Evolutionary conservation across 768 basidiomycete genomes (phyloP).

Genomic region (Phlebiopsis gigantea): DNA sequence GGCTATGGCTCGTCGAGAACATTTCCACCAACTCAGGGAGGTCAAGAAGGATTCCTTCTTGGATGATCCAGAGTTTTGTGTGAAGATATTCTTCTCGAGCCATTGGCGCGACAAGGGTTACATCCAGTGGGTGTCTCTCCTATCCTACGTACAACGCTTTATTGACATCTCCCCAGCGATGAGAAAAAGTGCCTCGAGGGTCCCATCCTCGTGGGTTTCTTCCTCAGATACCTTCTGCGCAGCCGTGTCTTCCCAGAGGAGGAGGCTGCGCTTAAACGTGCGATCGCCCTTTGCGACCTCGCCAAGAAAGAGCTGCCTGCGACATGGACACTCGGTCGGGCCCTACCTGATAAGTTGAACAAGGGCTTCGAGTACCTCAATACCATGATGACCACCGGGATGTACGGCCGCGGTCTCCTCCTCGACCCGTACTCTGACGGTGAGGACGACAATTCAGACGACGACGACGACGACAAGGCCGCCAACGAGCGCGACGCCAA

Average conservation of each 20-base stretch:
- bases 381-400: conserved; percentile 26
- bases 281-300: conserved; percentile 36
- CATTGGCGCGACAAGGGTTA: conserved; percentile 64
- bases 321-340: conserved; percentile 40
- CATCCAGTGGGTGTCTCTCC: conserved; percentile 48
- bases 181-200: conserved; percentile 36
- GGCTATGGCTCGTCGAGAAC: conserved; percentile 15
- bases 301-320: conserved; percentile 48
- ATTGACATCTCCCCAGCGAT: background rate
- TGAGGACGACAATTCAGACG: background rate
- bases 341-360: conserved; percentile 46
- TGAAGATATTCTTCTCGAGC: conserved; percentile 67
- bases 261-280: conserved; percentile 41
- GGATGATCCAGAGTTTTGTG: conserved; percentile 49
- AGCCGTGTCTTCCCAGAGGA: conserved; percentile 50
- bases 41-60: conserved; percentile 40
- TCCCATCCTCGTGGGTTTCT: conserved; percentile 55
- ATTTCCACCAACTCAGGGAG: conserved; percentile 14
- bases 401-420: conserved; percentile 9
- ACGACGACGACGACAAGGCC: conserved; percentile 28
- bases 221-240: conserved; percentile 54
- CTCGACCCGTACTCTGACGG: conserved; percentile 15
- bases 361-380: conserved; percentile 44
- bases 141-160: conserved; percentile 1
- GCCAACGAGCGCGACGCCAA: conserved; percentile 19